Evolutionary conservation across 495 filamentous ascomycete genomes (phyloP), one percentile per base, ranked within the genome.

Genomic region (Penicillium steckii): DNA sequence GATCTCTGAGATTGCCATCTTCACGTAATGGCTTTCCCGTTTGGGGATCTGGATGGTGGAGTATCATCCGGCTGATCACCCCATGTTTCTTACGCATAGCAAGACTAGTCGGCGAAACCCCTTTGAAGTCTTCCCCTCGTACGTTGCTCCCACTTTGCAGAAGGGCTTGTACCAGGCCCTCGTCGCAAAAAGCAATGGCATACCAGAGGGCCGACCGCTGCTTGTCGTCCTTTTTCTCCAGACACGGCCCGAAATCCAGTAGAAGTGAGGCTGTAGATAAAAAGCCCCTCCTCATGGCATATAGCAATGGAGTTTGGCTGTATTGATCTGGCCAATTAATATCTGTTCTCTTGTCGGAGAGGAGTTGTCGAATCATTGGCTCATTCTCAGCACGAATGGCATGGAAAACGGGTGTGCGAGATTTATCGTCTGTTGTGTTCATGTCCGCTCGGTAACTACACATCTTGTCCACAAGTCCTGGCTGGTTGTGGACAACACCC

Each of bases 381-480:
- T 30, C 44, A 26, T 46, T 46, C 27, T 32, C n/a, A 33, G 44
- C 26, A n/a, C 25, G 25, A 46, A 46, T 33, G 4, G 25, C 44
- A 22, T 46, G n/a, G 32, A 46, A 46, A 18, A 46, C 32, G 4
- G 44, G 44, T 46, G 44, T 46, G 25, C 44, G 44, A 46, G 27
- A 46, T 46, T 19, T 32, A 12, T 22, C n/a, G 13, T 46, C 44
- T 17, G 43, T 46, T 12, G 44, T 46, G 44, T 46, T 32, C 13
- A 18, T 18, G 24, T 46, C n/a, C 44, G 44, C 44, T 46, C 13
- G 44, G 25, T 46, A 32, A 21, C 32, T 19, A 29, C 26, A 46
- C 44, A 46, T 46, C 24, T 19, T 46, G 15, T 21, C n/a, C 15
- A 32, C 25, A 33, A 46, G 21, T n/a, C 8, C 21, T 46, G 26